A percentile compares a stretch with the other conserved stretches of the same genome.
These are phyloP conservation scores for Periconia sp. DNA, from an alignment of 2,329 filamentous ascomycete species.

Conservation along the genomic window DNA sequence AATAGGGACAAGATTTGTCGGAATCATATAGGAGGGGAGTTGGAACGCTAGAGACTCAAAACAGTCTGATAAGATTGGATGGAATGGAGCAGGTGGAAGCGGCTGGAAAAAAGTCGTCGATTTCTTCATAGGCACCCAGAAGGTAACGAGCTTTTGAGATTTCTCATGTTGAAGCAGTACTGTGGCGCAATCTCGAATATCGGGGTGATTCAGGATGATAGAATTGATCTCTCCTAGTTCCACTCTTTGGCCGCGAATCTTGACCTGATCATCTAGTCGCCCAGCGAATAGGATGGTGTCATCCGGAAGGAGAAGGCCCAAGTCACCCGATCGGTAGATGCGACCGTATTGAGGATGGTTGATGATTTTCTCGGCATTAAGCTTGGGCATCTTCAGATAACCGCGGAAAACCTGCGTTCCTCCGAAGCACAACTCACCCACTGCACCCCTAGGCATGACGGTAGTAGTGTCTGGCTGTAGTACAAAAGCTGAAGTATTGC, in stretches of 20 bases:
- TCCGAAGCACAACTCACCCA: slow-evolving; percentile 87
- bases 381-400: slow-evolving; percentile 70
- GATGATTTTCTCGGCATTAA: slow-evolving; percentile 72
- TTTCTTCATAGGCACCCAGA: slow-evolving; percentile 63
- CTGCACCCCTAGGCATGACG: slow-evolving; percentile 70
- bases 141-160: slow-evolving; percentile 66
- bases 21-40: slow-evolving; percentile 80
- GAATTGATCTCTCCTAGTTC: slow-evolving; percentile 79
- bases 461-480: slow-evolving; percentile 47
- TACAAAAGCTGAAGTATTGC: slow-evolving; percentile 78
- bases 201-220: slow-evolving; percentile 59
- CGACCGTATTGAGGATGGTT: slow-evolving; percentile 71
- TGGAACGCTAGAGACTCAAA: slow-evolving; percentile 61
- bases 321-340: slow-evolving; percentile 82
- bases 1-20: slow-evolving; percentile 74
- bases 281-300: slow-evolving; percentile 76
- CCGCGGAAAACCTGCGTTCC: slow-evolving; percentile 79
- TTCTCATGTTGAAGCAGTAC: slow-evolving; percentile 59
- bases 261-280: slow-evolving; percentile 79
- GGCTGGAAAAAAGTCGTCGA: slow-evolving; percentile 39
- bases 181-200: slow-evolving; percentile 68
- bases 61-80: slow-evolving; percentile 47
- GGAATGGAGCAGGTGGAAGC: slow-evolving; percentile 45
- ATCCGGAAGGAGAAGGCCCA: slow-evolving; percentile 78
- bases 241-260: slow-evolving; percentile 79